Evolutionary conservation across 1,139 yeast genomes (phyloP), one percentile per base, ranked within the genome.

Genomic region (Lodderomyces jiufengensis): DNA sequence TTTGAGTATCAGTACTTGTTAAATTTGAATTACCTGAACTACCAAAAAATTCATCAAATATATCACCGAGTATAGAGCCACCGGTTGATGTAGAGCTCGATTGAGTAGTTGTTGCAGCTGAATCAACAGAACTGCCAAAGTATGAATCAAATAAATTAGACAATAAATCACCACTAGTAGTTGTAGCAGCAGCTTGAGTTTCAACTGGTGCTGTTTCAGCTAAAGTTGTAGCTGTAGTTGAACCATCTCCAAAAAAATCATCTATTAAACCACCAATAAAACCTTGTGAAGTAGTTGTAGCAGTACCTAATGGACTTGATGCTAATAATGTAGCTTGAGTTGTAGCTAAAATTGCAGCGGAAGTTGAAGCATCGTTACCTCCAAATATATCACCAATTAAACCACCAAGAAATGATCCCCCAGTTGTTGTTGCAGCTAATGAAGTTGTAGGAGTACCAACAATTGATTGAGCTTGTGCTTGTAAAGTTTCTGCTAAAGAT

Each of bases 41-140:
- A 21, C 47, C 49, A 34, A 48, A 48, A 15, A 50, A 39, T 18
- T 37, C 50, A 29, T 44, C 48, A 16, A 54, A 46, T 14, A 55
- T 41, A 13, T 42, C 47, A 11, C 43, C 47, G 15, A 50, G 34
- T 16, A 45, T 15, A 21, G 44, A 47, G 13, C 48, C 50, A 12
- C 43, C 44, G 26, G 40, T 36, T 11, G 51, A 27, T 18, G 44
- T 27, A 11, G 44, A 24, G 3, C 47, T 15, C 18, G 42, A 16
- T 10, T 42, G 16, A 23, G 49, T 23, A 24, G 51, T 30, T 3
- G 38, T 36, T 13, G 51, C 30, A 15, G 31, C 24, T 8, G 44
- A 13, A 11, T 46, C 52, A 9, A 29, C 14, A 9, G 45, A 31
- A 14, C 48, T 12, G 7, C 48, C 54, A 14, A 49, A 45, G n/a